Evolutionary conservation across 2,329 filamentous ascomycete species (phyloP).

Genomic region (Ophiosphaerella korrae): DNA sequence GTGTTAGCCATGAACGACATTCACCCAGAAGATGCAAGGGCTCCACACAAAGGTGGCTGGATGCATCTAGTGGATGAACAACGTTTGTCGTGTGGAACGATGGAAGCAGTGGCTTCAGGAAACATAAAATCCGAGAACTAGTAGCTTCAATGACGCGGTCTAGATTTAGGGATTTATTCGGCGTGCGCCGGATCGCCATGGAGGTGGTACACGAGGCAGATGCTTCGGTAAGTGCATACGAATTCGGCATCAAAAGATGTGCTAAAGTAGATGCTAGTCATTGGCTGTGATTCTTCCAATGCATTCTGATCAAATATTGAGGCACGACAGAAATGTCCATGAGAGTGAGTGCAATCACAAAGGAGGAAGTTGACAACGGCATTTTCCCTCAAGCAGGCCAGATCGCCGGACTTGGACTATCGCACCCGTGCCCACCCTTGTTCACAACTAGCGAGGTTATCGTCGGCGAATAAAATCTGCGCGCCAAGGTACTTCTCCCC

Average conservation of each 20-base stretch:
- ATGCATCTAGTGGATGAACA: conserved; percentile 1
- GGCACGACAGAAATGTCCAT: too few species aligned
- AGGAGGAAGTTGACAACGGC: not conserved
- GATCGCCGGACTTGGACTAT: too few species aligned
- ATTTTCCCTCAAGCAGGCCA: not conserved
- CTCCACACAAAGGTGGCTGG: not conserved
- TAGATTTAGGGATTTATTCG: not conserved
- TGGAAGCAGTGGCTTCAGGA: not conserved
- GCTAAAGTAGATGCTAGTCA: not conserved
- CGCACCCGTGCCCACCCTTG: not conserved
- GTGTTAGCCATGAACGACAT: not conserved
- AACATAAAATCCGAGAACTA: not conserved
- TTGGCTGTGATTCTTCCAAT: not conserved
- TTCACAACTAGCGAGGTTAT: not conserved
- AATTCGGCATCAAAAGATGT: not conserved
- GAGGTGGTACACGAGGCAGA: not conserved
- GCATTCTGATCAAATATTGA: too few species aligned
- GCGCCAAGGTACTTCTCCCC: not conserved
- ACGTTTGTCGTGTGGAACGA: not conserved
- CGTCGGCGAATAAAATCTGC: conserved; percentile 2
- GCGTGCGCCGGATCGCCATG: conserved; percentile 1
- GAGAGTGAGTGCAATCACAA: not conserved
- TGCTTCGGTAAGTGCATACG: not conserved
- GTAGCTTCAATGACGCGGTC: not conserved
- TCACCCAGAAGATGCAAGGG: not conserved